Percentiles rank a stretch among this genome's conserved stretches.
Conservation (phyloP, 2,329 filamentous ascomycete species). For the Dactylellina haptotyla region DNA sequence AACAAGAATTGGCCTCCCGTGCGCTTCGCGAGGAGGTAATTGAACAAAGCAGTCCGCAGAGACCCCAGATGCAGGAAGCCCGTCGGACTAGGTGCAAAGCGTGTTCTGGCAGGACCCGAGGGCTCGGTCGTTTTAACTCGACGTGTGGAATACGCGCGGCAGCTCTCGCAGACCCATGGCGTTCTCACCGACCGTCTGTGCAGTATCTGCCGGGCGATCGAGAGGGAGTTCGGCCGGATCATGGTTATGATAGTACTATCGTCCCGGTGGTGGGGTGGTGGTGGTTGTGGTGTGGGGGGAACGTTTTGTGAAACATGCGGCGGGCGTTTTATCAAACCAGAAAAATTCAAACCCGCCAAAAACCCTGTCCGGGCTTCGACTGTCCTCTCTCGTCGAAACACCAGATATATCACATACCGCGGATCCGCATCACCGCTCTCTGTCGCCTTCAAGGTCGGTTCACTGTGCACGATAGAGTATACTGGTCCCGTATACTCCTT, state of each 20-base stretch:
- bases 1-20: conserved; percentile 91
- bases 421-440: background rate
- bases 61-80: conserved; percentile 93
- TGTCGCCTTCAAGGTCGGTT: background rate
- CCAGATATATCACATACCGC: background rate
- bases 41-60: conserved; percentile 91
- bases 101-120: conserved; percentile 69
- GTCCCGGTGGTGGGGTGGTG: background rate
- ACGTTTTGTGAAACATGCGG: conserved; percentile 30
- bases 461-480: background rate
- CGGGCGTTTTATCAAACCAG: conserved; percentile 2
- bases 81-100: conserved; percentile 95
- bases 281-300: conserved; percentile 21
- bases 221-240: conserved; percentile 22
- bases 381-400: conserved; percentile 7
- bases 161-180: conserved; percentile 41
- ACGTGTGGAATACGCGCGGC: conserved; percentile 31
- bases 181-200: conserved; percentile 6
- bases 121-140: conserved; percentile 23
- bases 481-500: background rate
- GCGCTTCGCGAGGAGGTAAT: conserved; percentile 86
- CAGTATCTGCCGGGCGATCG: conserved; percentile 26
- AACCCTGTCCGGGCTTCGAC: background rate
- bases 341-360: conserved; percentile 33
- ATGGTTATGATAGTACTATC: conserved; percentile 6